Base-by-base conservation (phyloP, 2,329 filamentous ascomycete genomes). In the Neopestalotiopsis clavispora region DNA sequence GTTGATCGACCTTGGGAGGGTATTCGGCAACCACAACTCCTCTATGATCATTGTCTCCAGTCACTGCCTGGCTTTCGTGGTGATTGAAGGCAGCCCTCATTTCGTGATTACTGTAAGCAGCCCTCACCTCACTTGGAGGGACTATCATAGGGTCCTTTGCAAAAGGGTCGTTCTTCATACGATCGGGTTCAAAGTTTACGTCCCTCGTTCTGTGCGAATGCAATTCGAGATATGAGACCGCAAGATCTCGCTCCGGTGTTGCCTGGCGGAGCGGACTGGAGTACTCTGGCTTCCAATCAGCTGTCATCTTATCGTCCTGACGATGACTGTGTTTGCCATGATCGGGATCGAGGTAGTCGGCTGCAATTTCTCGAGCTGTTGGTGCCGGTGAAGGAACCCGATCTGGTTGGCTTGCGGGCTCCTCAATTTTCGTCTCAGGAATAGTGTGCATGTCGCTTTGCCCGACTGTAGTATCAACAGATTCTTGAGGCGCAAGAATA, bases 351-450 rank as follows among this genome's bases (percentile, higher is more conserved):
- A 73, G 67, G 38, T 74, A 74, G 1, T 69, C 72, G 28, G 68
- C 71, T 61, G 72, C 73, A 38, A 72, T 70, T 28, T 73, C 71
- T 42, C 72, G 71, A 38, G 71, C 56, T 28, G 70, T 67, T 20
- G 69, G 69, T 32, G 45, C 5, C 9, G 71, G 62, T 6, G 65
- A 59, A 60, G 66, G 57, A 10, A 56, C 30, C 40, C 30, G 40
- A 20, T 68, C 66, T 61, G 69, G 52, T 12, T 52, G 17, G 7
- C 58, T 14, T 13, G 64, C 23, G 10, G 52, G 38, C 10, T 67
- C 58, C 14, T 63, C 65, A 2, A 65, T 14, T 5, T 38, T 56
- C 14, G 32, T 59, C 4, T 65, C 30, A 38, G 67, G 69, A 12
- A 57, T 30, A 13, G 57, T 9, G 14, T 20, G 17, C 30, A 61